Conservation (phyloP, 805 yeast species). For the Cyberlindnera misumaiensis region DNA sequence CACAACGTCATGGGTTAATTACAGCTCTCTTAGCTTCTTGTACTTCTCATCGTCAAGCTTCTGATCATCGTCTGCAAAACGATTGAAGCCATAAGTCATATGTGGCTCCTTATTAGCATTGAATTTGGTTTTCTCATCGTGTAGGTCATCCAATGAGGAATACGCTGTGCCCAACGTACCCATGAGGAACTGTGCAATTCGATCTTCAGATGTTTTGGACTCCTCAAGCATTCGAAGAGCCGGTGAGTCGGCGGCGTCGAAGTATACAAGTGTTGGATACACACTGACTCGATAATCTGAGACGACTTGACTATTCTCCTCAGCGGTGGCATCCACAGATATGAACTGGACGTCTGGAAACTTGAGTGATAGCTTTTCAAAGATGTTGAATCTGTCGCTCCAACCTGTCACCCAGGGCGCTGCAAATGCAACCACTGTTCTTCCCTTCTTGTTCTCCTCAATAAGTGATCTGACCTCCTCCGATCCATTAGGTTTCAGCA, state of each 20-base stretch:
- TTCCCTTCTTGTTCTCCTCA: slow-evolving; percentile 4
- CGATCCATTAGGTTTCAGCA: slow-evolving; percentile 9
- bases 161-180: slow-evolving; percentile 19
- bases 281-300: slow-evolving; percentile 22
- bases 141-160: slow-evolving; percentile 6
- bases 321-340: slow-evolving; percentile 28
- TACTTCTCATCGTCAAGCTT: slow-evolving; percentile 15
- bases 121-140: slow-evolving; percentile 10
- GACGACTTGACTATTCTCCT: slow-evolving; percentile 22
- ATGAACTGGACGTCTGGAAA: slow-evolving; percentile 23
- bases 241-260: slow-evolving; percentile 15
- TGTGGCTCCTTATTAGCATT: slow-evolving; percentile 9
- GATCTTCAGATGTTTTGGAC: slow-evolving; percentile 21
- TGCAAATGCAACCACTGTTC: slow-evolving; percentile 25
- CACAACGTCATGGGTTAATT: background rate
- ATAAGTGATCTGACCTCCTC: slow-evolving; percentile 10
- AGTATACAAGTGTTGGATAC: slow-evolving; percentile 27
- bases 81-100: slow-evolving; percentile 7
- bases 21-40: slow-evolving; percentile 18
- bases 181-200: slow-evolving; percentile 24
- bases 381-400: slow-evolving; percentile 27
- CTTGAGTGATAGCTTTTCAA: slow-evolving; percentile 24
- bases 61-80: slow-evolving; percentile 11
- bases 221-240: slow-evolving; percentile 10
- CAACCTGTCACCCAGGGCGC: slow-evolving; percentile 32